These are phyloP conservation scores for Mrakiaceae sp. DNA, from an alignment of 1,284 basidiomycete genomes.

Conservation along the genomic window DNA sequence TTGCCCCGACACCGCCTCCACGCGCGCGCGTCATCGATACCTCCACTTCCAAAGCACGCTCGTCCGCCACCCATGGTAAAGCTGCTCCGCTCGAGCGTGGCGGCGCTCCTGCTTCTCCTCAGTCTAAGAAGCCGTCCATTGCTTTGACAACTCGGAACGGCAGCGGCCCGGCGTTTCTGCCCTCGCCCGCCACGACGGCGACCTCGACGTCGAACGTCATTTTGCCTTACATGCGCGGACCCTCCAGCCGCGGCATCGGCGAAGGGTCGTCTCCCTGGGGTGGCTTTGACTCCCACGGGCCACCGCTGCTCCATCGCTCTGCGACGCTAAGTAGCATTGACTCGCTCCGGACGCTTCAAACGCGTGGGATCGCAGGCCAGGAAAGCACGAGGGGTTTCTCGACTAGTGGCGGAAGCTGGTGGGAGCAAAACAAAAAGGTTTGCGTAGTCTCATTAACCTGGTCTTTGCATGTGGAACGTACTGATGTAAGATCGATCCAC, in stretches of 20 bases:
- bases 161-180: no score
- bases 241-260: no score
- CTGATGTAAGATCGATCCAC: not conserved
- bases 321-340: slow-evolving; percentile 10
- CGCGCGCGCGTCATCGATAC: not conserved
- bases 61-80: not conserved
- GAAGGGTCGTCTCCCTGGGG: no score
- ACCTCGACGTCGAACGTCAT: no score
- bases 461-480: not conserved
- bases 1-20: not conserved
- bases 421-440: slow-evolving; percentile 7
- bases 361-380: not conserved
- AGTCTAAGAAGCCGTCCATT: no score
- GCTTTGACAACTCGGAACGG: no score
- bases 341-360: slow-evolving; percentile 2
- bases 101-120: no score
- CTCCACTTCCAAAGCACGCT: not conserved
- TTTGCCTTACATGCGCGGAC: no score
- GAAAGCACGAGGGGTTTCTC: not conserved
- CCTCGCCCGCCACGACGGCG: no score
- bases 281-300: not conserved
- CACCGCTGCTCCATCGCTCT: not conserved
- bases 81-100: not conserved
- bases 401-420: slow-evolving; percentile 2
- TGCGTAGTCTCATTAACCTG: not conserved